These are phyloP conservation scores for Solanum ossicruentum DNA, from an alignment of 257 asterid species.

Conservation along the genomic window DNA sequence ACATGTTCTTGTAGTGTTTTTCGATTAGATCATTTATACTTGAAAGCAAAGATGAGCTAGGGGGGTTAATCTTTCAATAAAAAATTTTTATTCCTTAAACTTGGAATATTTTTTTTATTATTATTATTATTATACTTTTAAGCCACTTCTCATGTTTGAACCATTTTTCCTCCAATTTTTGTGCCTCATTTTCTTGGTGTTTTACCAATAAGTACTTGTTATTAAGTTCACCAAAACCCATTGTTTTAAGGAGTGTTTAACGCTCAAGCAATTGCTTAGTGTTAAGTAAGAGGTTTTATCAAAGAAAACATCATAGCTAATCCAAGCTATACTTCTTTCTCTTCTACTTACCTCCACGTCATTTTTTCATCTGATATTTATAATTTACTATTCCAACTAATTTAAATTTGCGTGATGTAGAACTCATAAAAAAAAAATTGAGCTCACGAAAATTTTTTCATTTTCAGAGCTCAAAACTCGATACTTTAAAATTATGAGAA, in stretches of 20 bases:
- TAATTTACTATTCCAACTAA: background rate
- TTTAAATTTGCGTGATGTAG: background rate
- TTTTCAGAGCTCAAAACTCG: background rate
- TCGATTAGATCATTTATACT: background rate
- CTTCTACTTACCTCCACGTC: background rate
- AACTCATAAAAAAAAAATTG: background rate
- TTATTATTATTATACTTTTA: background rate
- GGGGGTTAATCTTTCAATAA: background rate
- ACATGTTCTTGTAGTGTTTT: background rate
- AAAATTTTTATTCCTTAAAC: background rate
- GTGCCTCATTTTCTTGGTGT: background rate
- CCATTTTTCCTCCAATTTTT: background rate
- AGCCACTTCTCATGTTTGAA: background rate
- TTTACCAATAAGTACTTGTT: constrained; percentile 11
- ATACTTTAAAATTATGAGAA: background rate
- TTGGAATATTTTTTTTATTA: background rate
- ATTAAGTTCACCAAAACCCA: constrained; percentile 15
- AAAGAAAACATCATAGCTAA: constrained; percentile 1
- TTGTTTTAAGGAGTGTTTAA: constrained; percentile 34
- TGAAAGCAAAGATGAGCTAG: constrained; percentile 1
- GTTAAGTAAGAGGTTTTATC: constrained; percentile 22
- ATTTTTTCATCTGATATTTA: background rate
- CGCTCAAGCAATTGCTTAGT: constrained; percentile 49
- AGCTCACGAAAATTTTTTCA: background rate
- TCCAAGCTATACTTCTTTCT: background rate